These are phyloP conservation scores for Tillandsia leiboldiana DNA, from an alignment of 176 grass and related monocot species.

Conservation along the genomic window DNA sequence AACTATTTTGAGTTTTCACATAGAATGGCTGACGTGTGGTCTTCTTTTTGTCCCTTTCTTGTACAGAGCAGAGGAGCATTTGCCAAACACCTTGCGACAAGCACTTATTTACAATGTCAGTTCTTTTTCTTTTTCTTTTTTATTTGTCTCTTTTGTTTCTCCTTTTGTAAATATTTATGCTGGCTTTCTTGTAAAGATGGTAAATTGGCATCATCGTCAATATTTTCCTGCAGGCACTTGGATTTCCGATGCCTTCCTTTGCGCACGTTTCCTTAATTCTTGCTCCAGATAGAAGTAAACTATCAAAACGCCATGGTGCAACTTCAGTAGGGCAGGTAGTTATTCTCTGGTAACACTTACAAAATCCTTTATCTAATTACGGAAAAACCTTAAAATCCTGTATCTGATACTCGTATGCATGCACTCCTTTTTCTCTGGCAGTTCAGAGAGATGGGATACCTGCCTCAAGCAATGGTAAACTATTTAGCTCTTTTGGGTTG, in stretches of 20 bases:
- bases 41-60: constrained; percentile 2
- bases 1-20: constrained; percentile 1
- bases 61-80: constrained; percentile 90
- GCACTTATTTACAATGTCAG: constrained; percentile 94
- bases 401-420: no score
- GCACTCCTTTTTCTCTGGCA: constrained; percentile 28
- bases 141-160: background rate
- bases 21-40: background rate
- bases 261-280: constrained; percentile 97
- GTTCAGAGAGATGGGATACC: constrained; percentile 99
- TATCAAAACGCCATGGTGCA: constrained; percentile 95
- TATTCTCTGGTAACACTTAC: constrained; percentile 4
- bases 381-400: no score
- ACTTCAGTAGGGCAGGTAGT: constrained; percentile 92
- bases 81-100: constrained; percentile 93
- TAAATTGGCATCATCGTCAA: background rate
- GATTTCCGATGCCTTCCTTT: constrained; percentile 94
- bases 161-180: background rate
- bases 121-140: background rate
- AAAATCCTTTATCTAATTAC: background rate
- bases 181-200: background rate
- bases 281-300: constrained; percentile 97
- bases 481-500: constrained; percentile 89
- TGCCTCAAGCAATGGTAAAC: constrained; percentile 95
- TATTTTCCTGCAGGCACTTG: constrained; percentile 55